A percentile compares a stretch with the other conserved stretches of the same genome.
Conservation (phyloP, 441 rosid species). For the Bruguiera hainesii region DNA sequence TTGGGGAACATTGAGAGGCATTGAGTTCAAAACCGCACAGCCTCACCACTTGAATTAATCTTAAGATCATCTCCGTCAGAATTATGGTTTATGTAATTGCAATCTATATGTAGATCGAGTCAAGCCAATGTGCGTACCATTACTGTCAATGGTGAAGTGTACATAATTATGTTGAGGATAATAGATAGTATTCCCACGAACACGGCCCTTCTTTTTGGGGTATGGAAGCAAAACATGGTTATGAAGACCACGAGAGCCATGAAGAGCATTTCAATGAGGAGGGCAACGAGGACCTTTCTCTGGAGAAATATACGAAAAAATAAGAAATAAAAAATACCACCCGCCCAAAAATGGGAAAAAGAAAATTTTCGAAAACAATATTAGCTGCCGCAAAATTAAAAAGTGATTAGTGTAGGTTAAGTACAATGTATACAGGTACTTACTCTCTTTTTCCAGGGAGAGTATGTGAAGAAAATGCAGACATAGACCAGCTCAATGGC, state of each 20-base stretch:
- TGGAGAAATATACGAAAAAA: not conserved
- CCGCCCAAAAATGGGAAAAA: too few relatives aligned
- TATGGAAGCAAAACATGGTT: conserved; percentile 35
- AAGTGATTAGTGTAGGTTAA: not conserved
- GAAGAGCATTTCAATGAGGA: conserved; percentile 44
- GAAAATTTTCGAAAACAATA: not conserved
- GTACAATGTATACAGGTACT: not conserved
- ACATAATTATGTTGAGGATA: conserved; percentile 61
- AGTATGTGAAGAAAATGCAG: conserved; percentile 46
- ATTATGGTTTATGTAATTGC: too few relatives aligned
- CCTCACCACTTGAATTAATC: not conserved
- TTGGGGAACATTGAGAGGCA: too few relatives aligned
- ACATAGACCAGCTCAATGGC: conserved; percentile 45
- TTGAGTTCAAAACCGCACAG: too few relatives aligned
- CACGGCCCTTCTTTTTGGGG: conserved; percentile 40
- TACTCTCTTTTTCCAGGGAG: conserved; percentile 39
- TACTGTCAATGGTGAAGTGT: conserved; percentile 58
- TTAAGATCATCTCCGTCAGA: not conserved
- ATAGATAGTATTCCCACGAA: conserved; percentile 52
- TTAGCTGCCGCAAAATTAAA: too few relatives aligned
- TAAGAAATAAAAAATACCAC: too few relatives aligned
- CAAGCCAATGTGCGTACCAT: conserved; percentile 39
- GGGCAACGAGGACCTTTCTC: conserved; percentile 38
- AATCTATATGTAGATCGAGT: too few relatives aligned
- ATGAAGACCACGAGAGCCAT: conserved; percentile 33